Percentiles rank a stretch among this genome's conserved stretches.
Conservation (phyloP, 192 early-diverging fungal genomes). For the Paraglomus brasilianum region DNA sequence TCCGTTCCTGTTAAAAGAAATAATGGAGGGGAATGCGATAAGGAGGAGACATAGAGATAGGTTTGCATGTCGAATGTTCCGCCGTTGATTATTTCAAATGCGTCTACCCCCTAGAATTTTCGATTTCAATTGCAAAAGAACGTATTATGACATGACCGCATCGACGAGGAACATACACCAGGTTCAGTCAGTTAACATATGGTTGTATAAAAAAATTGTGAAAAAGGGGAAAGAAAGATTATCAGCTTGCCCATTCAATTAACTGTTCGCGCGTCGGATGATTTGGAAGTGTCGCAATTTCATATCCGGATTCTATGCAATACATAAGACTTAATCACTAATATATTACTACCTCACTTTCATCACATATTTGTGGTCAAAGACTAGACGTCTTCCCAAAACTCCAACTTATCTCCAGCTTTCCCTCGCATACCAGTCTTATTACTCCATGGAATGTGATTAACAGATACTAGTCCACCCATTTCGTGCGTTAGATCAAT, state of each 20-base stretch:
- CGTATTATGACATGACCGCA: too few relatives aligned
- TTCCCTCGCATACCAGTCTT: constrained; percentile 43
- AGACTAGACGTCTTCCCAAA: not conserved
- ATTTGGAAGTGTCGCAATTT: constrained; percentile 55
- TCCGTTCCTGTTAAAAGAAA: constrained; percentile 66
- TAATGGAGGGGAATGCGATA: constrained; percentile 39
- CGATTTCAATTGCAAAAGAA: too few relatives aligned
- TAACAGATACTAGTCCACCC: constrained; percentile 71
- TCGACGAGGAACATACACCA: too few relatives aligned
- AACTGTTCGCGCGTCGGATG: constrained; percentile 60
- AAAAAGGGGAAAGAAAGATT: too few relatives aligned
- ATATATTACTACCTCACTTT: not conserved
- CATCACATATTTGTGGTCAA: not conserved
- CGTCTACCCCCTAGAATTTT: constrained; percentile 56
- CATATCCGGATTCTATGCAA: constrained; percentile 48
- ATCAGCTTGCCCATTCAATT: constrained; percentile 41
- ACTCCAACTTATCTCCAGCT: not conserved
- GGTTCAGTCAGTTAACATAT: too few relatives aligned
- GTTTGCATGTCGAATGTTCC: constrained; percentile 58
- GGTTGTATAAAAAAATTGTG: too few relatives aligned
- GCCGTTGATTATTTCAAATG: constrained; percentile 67
- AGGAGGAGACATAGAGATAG: constrained; percentile 44
- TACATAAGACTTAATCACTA: not conserved
- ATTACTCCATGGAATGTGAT: constrained; percentile 80
- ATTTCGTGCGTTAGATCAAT: constrained; percentile 61